Percentiles rank a stretch among this genome's conserved stretches.
phyloP scores from a whole-genome alignment of 1,284 basidiomycete genomes.

The Sporisorium sorghi region DNA sequence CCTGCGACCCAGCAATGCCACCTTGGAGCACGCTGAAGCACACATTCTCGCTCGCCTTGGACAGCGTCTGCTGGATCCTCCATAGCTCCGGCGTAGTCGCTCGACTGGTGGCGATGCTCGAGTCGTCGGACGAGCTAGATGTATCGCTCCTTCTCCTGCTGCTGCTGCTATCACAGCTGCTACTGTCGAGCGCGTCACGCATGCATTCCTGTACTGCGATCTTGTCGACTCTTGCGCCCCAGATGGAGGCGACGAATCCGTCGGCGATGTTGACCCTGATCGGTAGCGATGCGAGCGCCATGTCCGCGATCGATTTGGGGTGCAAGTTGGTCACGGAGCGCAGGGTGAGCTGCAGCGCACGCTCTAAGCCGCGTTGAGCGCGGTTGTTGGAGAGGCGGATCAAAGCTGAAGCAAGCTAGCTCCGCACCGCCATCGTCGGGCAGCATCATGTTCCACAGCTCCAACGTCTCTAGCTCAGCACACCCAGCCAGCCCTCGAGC shows the following conservation, averaged over 20 bases:
- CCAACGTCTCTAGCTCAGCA: conserved; percentile 13
- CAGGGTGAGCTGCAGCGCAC: conserved; percentile 11
- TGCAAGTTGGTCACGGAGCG: conserved; percentile 24
- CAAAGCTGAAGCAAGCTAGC: conserved; percentile 22
- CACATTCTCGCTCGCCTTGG: conserved; percentile 23
- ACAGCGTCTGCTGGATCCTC: conserved; percentile 20
- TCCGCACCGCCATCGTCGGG: conserved; percentile 17
- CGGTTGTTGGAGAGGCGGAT: conserved; percentile 9
- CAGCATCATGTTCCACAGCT: conserved; percentile 45
- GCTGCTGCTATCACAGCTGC: not conserved
- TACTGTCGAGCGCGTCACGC: conserved; percentile 13
- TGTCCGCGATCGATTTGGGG: conserved; percentile 14
- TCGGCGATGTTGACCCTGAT: conserved; percentile 41
- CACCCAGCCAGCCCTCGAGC: conserved; percentile 23
- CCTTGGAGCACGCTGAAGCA: conserved; percentile 19
- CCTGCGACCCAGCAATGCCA: conserved; percentile 29
- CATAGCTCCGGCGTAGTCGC: conserved; percentile 22
- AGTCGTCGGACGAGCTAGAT: conserved; percentile 7
- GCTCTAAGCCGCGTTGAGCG: too few species aligned
- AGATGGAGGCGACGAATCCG: conserved; percentile 38
- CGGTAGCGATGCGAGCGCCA: conserved; percentile 18
- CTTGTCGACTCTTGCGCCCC: conserved; percentile 34
- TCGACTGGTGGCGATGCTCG: conserved; percentile 19
- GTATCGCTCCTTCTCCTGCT: conserved; percentile 1
- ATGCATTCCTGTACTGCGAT: conserved; percentile 20